Evolutionary conservation across 2,329 filamentous ascomycete genomes (phyloP), one percentile per base, ranked within the genome.

Genomic region (Pseudogymnoascus sp.): DNA sequence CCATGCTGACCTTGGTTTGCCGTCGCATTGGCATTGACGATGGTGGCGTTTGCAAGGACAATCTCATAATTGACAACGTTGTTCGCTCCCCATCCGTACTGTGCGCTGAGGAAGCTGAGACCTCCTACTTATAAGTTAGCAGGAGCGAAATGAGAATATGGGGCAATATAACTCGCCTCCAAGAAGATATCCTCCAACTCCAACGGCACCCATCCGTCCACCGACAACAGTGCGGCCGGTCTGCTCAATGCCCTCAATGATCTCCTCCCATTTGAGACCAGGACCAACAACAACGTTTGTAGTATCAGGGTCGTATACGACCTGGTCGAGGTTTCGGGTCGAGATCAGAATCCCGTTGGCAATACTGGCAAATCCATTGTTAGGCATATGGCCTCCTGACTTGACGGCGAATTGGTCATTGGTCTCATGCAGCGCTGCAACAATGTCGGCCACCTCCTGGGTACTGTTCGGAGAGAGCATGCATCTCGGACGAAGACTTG

Each of bases 361-460:
- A 77, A 73, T 75, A 66, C 76, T 79, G 4, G 77, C 75, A 64
- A 78, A 81, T 34, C 77, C 76, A 64, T 77, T 76, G 64, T 79
- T 80, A 1, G 76, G 77, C 64, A 77, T 77, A 67, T 79, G 78
- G 0, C 78, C 78, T 3, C 81, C 81, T 8, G 78, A 77, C 69
- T 82, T 78, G 72, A 84, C 77, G 18, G 82, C 84, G 5, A 56
- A 56, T 18, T 56, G 50, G 50, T 56, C 50, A 8, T 34, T 34
- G 44, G 77, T 77, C 36, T 77, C 71, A 6, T 75, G 76, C 11
- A 86, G 75, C 31, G 81, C 75, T 25, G 75, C 77, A 56, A 87
- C 76, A n/a, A 83, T 77, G 8, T 76, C 75, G 0, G 82, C 76
- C 38, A 86, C 81, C 68, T 86, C 81, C 14, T 78, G 72, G 0